Conservation (phyloP, 306 rosid species). For the Begonia fuchsioides region DNA sequence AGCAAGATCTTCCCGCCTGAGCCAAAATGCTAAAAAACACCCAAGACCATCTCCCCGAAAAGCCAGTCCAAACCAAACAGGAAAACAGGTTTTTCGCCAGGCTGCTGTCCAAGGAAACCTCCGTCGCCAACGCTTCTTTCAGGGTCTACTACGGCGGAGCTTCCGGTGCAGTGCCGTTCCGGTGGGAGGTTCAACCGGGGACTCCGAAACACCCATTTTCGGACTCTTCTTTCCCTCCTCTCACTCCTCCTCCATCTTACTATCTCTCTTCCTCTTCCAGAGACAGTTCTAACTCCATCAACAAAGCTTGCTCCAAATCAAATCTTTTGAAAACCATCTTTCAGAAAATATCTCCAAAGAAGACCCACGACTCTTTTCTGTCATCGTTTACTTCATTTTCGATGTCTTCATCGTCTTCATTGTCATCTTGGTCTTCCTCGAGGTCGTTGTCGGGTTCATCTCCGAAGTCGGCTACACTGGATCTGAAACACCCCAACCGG, state of each 20-base stretch:
- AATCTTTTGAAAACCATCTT: constrained; percentile 6
- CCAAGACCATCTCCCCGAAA: constrained; percentile 16
- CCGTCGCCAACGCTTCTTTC: constrained; percentile 46
- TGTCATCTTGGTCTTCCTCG: constrained; percentile 8
- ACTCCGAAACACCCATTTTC: constrained; percentile 57
- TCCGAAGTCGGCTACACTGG: constrained; percentile 1
- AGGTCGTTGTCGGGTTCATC: constrained; percentile 6
- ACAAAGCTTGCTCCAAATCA: constrained; percentile 8
- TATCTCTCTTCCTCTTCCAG: constrained; percentile 2
- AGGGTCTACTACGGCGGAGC: constrained; percentile 35
- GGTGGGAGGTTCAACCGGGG: constrained; percentile 90
- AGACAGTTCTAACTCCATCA: background rate
- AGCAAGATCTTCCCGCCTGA: too few species aligned
- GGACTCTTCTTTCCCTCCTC: constrained; percentile 44
- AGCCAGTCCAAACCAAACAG: constrained; percentile 36
- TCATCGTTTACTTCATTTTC: constrained; percentile 2
- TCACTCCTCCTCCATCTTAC: constrained; percentile 92
- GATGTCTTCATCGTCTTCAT: constrained; percentile 2
- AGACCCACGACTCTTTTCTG: background rate
- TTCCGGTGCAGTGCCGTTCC: constrained; percentile 48
- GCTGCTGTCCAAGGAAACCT: constrained; percentile 52
- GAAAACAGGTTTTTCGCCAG: constrained; percentile 50
- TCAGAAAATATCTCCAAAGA: constrained; percentile 8
- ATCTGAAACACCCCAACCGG: constrained; percentile 1
- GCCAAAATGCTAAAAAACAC: constrained; percentile 8